Base-by-base conservation (phyloP, 345 rosid species). In the Pistacia vera region DNA sequence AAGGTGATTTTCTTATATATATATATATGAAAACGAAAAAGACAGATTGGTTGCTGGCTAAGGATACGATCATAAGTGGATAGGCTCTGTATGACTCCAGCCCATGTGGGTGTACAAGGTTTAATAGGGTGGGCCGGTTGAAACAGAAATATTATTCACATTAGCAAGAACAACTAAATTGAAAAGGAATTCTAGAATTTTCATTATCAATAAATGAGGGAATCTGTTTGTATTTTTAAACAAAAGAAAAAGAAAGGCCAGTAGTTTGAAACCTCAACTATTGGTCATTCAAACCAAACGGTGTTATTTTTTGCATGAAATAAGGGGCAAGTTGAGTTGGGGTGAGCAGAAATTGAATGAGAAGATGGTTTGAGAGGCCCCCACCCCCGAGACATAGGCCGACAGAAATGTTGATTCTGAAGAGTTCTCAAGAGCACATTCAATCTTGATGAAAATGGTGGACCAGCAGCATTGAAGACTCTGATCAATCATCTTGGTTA, bases 371-470 rank as follows among this genome's bases (percentile, higher is more conserved):
- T 33, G 2, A 10, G 1, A 36, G 69, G 77, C 38, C 38, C 74
- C 80, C 70, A 66, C 70, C 1, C 30, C 65, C 55, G 8, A 7
- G 55, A 78, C 70, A 60, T 61, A 66, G 73, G 76, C 79, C 57
- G 70, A 71, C 56, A 52, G 6, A 52, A 33, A 12, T 18, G 22
- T 12, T 3, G 2, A 13, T n/a, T 59, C 22, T 17, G 17, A 48
- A 25, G 46, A 7, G 9, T 41, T 44, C 60, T 10, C 63, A 1
- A n/a, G 8, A 5, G 28, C 48, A 62, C 68, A 62, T 38, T 70
- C 38, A 71, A 59, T 25, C 14, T 48, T 18, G 35, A 17, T 6
- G 14, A 46, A 16, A n/a, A 4, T 28, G 58, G 59, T 73, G 68
- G 76, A 33, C 76, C 60, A 30, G 28, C 2, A 28, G 8, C 56